These are phyloP conservation scores for Tuber melanosporum DNA, from an alignment of 495 filamentous ascomycete genomes.

Conservation along the genomic window DNA sequence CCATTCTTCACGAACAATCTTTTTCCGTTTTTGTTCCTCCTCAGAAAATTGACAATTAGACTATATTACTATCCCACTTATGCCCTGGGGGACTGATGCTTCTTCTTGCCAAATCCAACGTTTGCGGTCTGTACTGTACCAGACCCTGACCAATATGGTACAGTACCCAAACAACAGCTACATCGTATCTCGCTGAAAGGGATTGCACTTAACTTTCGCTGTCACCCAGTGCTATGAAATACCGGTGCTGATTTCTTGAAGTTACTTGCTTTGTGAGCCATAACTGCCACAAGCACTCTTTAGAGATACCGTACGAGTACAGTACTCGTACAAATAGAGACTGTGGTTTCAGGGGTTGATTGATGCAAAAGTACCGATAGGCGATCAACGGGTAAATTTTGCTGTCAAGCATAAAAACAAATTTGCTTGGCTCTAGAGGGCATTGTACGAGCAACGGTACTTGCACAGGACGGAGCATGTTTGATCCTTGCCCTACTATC, in stretches of 20 bases:
- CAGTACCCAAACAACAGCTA: neutral
- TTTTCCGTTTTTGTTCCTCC: neutral
- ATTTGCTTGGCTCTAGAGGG: neutral
- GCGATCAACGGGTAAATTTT: neutral
- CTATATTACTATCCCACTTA: neutral
- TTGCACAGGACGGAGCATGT: no score
- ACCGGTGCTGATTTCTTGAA: neutral
- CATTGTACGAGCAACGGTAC: no score
- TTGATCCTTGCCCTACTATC: no score
- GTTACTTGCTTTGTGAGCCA: neutral
- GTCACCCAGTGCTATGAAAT: neutral
- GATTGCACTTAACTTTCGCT: neutral
- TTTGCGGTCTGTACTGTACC: neutral
- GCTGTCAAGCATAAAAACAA: neutral
- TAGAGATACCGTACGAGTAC: no score
- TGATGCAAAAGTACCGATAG: no score
- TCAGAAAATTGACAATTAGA: neutral
- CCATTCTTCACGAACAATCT: no score
- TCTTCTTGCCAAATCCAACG: neutral
- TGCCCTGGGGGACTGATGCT: no score
- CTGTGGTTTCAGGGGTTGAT: no score
- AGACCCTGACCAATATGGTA: neutral
- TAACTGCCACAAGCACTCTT: neutral
- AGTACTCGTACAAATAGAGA: no score
- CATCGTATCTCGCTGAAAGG: neutral